Evolutionary conservation across 2,329 filamentous ascomycete species (phyloP).

Genomic region (Fusarium bactridioides): DNA sequence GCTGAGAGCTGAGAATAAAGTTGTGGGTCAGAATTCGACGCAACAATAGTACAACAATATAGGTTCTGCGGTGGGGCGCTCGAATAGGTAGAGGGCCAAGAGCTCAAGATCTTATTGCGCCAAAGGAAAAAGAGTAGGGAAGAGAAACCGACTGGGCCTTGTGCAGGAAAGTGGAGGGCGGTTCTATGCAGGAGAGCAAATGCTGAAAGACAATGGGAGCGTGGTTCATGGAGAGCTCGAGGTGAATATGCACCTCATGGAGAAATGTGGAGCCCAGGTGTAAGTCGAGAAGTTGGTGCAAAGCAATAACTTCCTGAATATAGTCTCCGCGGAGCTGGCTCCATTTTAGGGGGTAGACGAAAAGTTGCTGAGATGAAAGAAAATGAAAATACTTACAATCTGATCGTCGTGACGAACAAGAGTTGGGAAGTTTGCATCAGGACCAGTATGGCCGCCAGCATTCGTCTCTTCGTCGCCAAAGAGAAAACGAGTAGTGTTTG

Average conservation of each 20-base stretch:
- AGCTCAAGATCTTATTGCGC: conserved; percentile 11
- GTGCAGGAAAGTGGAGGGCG: neutral
- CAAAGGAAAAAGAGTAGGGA: neutral
- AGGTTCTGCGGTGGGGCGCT: conserved; percentile 5
- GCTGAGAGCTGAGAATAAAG: conserved; percentile 71
- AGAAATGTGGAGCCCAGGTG: conserved; percentile 35
- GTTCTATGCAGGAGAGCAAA: conserved; percentile 14
- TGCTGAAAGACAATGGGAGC: conserved; percentile 7
- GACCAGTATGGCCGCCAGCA: conserved; percentile 59
- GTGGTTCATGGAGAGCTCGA: conserved; percentile 9
- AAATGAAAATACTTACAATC: conserved; percentile 55
- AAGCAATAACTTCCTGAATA: conserved; percentile 9
- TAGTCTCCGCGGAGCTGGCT: conserved; percentile 1
- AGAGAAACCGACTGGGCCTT: neutral
- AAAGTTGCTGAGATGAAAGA: conserved; percentile 6
- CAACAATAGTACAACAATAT: conserved; percentile 24
- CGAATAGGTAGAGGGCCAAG: conserved; percentile 1
- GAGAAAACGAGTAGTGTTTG: conserved; percentile 85
- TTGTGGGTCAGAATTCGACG: conserved; percentile 45
- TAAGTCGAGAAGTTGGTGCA: conserved; percentile 10
- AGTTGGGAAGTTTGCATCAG: conserved; percentile 88
- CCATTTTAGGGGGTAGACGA: neutral
- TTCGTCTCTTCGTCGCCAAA: conserved; percentile 79
- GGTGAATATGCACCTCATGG: conserved; percentile 26
- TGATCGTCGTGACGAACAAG: conserved; percentile 72